Percentiles rank a stretch among this genome's conserved stretches.
These are phyloP conservation scores for Begonia loranthoides DNA, from an alignment of 306 rosid species.

Conservation along the genomic window DNA sequence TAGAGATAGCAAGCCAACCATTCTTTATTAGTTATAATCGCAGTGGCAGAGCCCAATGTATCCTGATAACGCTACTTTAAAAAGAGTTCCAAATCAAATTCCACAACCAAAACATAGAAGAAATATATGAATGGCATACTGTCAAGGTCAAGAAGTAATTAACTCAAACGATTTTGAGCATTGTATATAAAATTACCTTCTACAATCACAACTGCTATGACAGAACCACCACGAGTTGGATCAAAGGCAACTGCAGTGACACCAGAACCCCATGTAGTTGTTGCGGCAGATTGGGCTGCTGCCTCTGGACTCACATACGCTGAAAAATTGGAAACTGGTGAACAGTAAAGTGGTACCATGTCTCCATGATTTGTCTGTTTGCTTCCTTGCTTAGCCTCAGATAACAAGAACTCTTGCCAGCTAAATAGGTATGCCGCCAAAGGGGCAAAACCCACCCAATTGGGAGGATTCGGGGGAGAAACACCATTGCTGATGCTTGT, in stretches of 20 bases:
- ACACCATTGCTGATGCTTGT: constrained; percentile 50
- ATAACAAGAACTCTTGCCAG: constrained; percentile 86
- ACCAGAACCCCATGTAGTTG: constrained; percentile 99
- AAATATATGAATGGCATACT: too few relatives aligned
- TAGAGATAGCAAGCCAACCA: too few relatives aligned
- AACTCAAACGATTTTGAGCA: too few relatives aligned
- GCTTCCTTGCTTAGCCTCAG: constrained; percentile 64
- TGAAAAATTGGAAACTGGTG: constrained; percentile 96
- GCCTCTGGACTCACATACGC: constrained; percentile 98
- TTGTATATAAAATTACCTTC: constrained; percentile 42
- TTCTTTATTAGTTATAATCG: too few relatives aligned
- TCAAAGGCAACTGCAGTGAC: constrained; percentile 98
- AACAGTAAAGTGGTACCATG: constrained; percentile 71
- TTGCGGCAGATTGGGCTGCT: constrained; percentile 94
- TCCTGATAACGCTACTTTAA: too few relatives aligned
- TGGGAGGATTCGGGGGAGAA: constrained; percentile 57
- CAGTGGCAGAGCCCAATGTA: too few relatives aligned
- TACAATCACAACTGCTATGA: constrained; percentile 85
- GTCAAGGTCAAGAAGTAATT: too few relatives aligned
- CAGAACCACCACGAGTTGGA: constrained; percentile 96
- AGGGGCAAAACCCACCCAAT: constrained; percentile 85
- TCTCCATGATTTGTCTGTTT: constrained; percentile 63
- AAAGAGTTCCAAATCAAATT: too few relatives aligned
- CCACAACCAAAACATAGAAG: not conserved
- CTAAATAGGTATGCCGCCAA: constrained; percentile 86